Conservation (phyloP, 1,284 basidiomycete genomes). For the Cutaneotrichosporon dermatis region DNA sequence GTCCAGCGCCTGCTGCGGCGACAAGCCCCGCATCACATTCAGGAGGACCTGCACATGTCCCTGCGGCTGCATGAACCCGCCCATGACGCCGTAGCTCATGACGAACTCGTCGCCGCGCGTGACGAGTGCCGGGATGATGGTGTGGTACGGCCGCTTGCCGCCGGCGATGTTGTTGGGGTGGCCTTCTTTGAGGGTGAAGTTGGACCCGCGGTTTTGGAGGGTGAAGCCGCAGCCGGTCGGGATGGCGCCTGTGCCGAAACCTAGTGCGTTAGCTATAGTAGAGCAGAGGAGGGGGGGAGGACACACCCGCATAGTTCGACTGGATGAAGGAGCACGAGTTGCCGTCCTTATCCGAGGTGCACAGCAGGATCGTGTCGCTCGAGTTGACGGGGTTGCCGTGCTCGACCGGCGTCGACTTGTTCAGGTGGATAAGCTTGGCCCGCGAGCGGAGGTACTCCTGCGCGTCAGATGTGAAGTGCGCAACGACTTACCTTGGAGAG, state of each 20-base stretch:
- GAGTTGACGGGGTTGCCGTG: constrained; percentile 56
- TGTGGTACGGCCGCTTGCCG: constrained; percentile 88
- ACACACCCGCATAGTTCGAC: constrained; percentile 73
- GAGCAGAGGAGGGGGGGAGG: no score
- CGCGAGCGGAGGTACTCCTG: constrained; percentile 75
- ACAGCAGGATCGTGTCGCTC: constrained; percentile 91
- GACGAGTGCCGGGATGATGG: constrained; percentile 84
- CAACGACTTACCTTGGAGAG: constrained; percentile 62
- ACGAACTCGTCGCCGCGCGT: constrained; percentile 72
- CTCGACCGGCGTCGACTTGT: constrained; percentile 61
- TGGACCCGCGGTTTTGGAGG: constrained; percentile 84
- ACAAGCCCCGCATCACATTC: constrained; percentile 75
- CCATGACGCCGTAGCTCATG: constrained; percentile 87
- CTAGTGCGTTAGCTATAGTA: constrained; percentile 25
- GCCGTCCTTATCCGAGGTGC: constrained; percentile 79
- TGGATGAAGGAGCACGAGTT: constrained; percentile 81
- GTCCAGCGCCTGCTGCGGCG: constrained; percentile 77
- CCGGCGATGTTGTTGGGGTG: constrained; percentile 79
- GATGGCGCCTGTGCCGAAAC: constrained; percentile 62
- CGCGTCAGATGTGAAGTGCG: background rate
- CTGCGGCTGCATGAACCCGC: constrained; percentile 43
- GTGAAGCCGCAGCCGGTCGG: constrained; percentile 93
- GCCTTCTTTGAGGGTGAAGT: constrained; percentile 70
- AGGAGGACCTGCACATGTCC: constrained; percentile 59
- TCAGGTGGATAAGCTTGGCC: constrained; percentile 72